Conservation (phyloP, 2,329 filamentous ascomycete species). For the Monosporascus sp. region DNA sequence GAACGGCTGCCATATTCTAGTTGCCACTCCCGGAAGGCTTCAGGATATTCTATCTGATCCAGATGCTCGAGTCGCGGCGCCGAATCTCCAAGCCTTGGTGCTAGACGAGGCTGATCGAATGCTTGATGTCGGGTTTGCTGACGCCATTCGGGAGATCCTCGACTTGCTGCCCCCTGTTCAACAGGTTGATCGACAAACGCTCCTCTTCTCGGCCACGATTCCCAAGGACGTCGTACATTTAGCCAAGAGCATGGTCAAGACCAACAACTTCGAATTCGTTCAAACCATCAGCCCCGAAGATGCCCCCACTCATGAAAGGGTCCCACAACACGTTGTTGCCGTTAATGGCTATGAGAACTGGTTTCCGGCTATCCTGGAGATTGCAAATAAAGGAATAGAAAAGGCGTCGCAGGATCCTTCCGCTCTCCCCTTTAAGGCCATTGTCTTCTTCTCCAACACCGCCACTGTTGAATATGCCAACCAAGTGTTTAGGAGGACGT, state of each 20-base stretch:
- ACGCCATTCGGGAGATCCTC: conserved; percentile 59
- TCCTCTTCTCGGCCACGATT: conserved; percentile 94
- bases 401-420: conserved; percentile 34
- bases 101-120: conserved; percentile 98
- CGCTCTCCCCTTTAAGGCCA: conserved; percentile 79
- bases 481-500: conserved; percentile 46
- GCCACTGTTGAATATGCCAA: conserved; percentile 62
- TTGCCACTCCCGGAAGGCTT: conserved; percentile 86
- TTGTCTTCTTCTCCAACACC: conserved; percentile 83
- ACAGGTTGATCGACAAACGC: conserved; percentile 72
- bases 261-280: conserved; percentile 76
- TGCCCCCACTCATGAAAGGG: conserved; percentile 73
- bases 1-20: conserved; percentile 80
- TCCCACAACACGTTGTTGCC: conserved; percentile 73
- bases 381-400: conserved; percentile 57
- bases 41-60: conserved; percentile 72
- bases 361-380: conserved; percentile 71
- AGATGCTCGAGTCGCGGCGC: conserved; percentile 59
- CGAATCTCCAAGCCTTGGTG: conserved; percentile 83
- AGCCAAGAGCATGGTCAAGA: conserved; percentile 72
- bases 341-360: conserved; percentile 68
- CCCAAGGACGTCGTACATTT: conserved; percentile 76
- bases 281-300: conserved; percentile 84
- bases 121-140: conserved; percentile 86
- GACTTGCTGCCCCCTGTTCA: conserved; percentile 55